Conservation (phyloP, 2,329 filamentous ascomycete genomes). For the Monosporascus sp. region DNA sequence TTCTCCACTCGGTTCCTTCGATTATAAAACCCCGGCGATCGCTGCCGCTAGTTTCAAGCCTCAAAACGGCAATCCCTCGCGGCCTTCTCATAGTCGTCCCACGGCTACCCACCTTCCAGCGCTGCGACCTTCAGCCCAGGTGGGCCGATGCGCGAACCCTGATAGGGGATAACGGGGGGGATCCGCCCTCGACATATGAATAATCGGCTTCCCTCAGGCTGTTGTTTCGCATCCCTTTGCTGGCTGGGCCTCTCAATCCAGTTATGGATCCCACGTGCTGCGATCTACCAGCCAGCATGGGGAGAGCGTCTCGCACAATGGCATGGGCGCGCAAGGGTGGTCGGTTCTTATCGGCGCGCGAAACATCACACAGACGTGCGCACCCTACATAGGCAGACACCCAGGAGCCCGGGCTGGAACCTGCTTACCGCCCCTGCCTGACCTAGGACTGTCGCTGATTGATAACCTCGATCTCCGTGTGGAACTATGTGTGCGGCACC, state of each 20-base stretch:
- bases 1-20: slow-evolving; percentile 22
- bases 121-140: too few relatives aligned
- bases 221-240: not conserved
- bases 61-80: slow-evolving; percentile 2
- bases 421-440: too few relatives aligned
- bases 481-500: not conserved
- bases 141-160: too few relatives aligned
- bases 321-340: too few relatives aligned
- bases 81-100: slow-evolving; percentile 1
- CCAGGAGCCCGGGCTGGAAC: too few relatives aligned
- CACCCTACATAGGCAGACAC: too few relatives aligned
- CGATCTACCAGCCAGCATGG: not conserved
- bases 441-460: not conserved
- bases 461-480: not conserved
- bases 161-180: too few relatives aligned
- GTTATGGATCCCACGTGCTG: not conserved
- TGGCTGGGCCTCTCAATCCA: not conserved
- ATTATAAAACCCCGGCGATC: slow-evolving; percentile 19
- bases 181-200: not conserved
- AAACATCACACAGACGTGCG: too few relatives aligned
- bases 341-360: too few relatives aligned
- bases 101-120: not conserved
- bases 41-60: slow-evolving; percentile 6
- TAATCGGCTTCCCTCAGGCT: too few relatives aligned
- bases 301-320: too few relatives aligned